Evolutionary conservation across 805 yeast genomes (phyloP).

Genomic region (Candida nitratophila): DNA sequence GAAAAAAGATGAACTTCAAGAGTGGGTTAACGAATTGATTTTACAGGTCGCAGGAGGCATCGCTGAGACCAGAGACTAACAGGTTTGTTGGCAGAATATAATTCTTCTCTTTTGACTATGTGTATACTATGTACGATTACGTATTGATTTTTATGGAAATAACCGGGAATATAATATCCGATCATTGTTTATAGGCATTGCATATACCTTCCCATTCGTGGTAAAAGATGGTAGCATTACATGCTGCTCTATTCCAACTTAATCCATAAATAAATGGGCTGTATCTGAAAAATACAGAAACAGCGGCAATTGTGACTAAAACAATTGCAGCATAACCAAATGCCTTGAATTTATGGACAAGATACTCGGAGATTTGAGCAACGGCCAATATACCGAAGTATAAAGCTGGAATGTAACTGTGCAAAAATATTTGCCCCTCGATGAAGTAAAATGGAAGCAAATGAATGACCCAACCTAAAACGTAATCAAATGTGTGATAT

Average conservation of each 20-base stretch:
- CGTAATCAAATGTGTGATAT: conserved; percentile 25
- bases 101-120: too few relatives aligned
- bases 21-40: conserved; percentile 61
- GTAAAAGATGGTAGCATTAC: conserved; percentile 30
- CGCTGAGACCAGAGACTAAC: conserved; percentile 33
- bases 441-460: conserved; percentile 46
- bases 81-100: too few relatives aligned
- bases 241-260: conserved; percentile 35
- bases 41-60: conserved; percentile 51
- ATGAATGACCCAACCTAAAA: conserved; percentile 54
- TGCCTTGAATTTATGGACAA: conserved; percentile 21
- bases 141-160: too few relatives aligned
- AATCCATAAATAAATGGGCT: conserved; percentile 41
- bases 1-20: conserved; percentile 56
- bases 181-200: conserved; percentile 13
- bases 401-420: conserved; percentile 43
- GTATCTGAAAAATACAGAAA: conserved; percentile 22
- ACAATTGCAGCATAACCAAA: conserved; percentile 23
- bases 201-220: conserved; percentile 40
- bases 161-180: background rate
- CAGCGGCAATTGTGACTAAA: conserved; percentile 12
- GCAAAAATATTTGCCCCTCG: conserved; percentile 33
- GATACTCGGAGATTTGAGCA: conserved; percentile 38
- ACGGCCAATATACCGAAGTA: conserved; percentile 40
- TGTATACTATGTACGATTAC: background rate